A percentile compares a stretch with the other conserved stretches of the same genome.
These are phyloP conservation scores for Sporothrix protearum DNA, from an alignment of 2,329 filamentous ascomycete genomes.

Conservation along the genomic window DNA sequence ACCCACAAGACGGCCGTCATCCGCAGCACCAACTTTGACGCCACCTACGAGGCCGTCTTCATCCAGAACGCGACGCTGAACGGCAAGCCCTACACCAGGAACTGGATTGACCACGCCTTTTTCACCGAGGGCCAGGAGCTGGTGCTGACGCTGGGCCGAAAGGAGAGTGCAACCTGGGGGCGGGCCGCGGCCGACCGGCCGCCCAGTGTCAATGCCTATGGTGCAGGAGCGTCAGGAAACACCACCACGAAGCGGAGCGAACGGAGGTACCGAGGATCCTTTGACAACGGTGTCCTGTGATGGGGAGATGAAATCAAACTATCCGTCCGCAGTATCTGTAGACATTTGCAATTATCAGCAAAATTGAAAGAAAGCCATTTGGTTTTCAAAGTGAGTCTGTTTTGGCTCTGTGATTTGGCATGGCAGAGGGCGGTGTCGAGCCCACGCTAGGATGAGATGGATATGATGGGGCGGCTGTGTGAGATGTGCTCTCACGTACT, in stretches of 20 bases:
- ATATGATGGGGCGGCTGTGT: background rate
- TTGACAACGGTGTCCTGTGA: background rate
- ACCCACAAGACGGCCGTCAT: slow-evolving; percentile 60
- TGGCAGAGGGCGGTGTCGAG: background rate
- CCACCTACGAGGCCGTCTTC: slow-evolving; percentile 54
- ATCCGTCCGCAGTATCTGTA: background rate
- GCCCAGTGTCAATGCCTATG: slow-evolving; percentile 47
- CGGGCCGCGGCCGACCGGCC: slow-evolving; percentile 57
- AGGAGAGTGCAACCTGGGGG: slow-evolving; percentile 61
- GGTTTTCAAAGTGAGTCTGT: background rate
- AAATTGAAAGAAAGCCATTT: background rate
- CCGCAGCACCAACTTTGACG: slow-evolving; percentile 59
- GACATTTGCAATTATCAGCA: background rate
- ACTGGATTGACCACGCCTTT: slow-evolving; percentile 66
- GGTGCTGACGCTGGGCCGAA: slow-evolving; percentile 57
- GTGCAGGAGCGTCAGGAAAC: slow-evolving; percentile 1
- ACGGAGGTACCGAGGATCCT: background rate
- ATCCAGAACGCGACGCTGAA: slow-evolving; percentile 64
- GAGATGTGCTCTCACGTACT: background rate
- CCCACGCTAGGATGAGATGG: background rate
- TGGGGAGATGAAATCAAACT: background rate
- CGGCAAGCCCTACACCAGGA: slow-evolving; percentile 57
- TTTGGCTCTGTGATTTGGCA: background rate
- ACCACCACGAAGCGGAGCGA: background rate
- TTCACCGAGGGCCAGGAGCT: slow-evolving; percentile 62